Percentiles rank a stretch among this genome's conserved stretches.
Evolutionary conservation across 208 protist genomes (phyloP).

Genomic region (Porcisia hertigi): DNA sequence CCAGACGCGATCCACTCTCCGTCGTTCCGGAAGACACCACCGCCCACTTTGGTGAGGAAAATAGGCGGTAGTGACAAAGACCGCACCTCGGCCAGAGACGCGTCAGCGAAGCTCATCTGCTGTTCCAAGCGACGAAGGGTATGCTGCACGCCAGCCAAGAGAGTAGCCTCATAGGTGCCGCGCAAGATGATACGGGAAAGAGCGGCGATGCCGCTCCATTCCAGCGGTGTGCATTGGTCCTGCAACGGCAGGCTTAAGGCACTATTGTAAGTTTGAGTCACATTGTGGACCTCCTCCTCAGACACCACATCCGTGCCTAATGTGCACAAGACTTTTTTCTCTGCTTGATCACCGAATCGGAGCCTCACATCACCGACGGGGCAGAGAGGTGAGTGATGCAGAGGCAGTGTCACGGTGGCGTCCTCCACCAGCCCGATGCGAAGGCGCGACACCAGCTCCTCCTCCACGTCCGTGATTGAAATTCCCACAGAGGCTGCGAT

Average conservation of each 20-base stretch:
- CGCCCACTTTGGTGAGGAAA: slow-evolving; percentile 58
- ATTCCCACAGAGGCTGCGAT: slow-evolving; percentile 4
- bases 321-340: not conserved
- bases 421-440: slow-evolving; percentile 51
- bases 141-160: slow-evolving; percentile 44
- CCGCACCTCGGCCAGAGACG: not conserved
- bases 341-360: not conserved
- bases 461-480: not conserved
- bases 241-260: slow-evolving; percentile 35
- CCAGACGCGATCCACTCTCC: slow-evolving; percentile 38
- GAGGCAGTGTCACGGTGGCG: slow-evolving; percentile 37
- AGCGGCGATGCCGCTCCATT: slow-evolving; percentile 8
- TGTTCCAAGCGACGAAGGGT: slow-evolving; percentile 31
- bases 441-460: slow-evolving; percentile 25
- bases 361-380: not conserved
- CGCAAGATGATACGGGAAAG: slow-evolving; percentile 41
- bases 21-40: slow-evolving; percentile 53
- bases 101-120: not conserved
- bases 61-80: slow-evolving; percentile 26
- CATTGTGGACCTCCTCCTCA: slow-evolving; percentile 18
- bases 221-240: not conserved
- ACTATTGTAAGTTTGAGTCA: slow-evolving; percentile 59
- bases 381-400: slow-evolving; percentile 2
- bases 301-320: not conserved
- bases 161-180: slow-evolving; percentile 58